Percentiles rank a stretch among this genome's conserved stretches.
Conservation (phyloP, 495 filamentous ascomycete species). For the Viridothelium virens region DNA sequence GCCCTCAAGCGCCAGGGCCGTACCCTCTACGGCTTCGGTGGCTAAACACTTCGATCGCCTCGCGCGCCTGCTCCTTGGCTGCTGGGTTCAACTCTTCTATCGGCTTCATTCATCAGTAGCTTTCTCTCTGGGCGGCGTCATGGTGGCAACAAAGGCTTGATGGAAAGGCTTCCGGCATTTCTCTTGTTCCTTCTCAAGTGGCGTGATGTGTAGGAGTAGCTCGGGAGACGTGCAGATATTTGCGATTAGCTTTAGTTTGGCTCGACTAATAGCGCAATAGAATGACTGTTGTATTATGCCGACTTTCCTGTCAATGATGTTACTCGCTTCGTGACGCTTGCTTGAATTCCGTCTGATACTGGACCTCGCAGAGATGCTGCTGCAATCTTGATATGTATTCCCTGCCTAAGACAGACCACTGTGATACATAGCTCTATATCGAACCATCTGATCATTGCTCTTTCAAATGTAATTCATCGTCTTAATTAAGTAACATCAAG, state of each 20-base stretch:
- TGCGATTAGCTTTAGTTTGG: not conserved
- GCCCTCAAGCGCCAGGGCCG: conserved; percentile 88
- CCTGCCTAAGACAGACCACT: no score
- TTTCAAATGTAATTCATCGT: not conserved
- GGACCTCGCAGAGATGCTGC: no score
- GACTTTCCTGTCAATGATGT: not conserved
- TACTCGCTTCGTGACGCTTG: not conserved
- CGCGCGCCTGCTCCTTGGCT: not conserved
- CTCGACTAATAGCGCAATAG: not conserved
- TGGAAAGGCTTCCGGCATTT: not conserved
- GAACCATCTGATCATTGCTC: not conserved
- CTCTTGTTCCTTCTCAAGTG: not conserved
- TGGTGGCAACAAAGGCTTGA: not conserved
- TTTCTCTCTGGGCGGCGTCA: not conserved
- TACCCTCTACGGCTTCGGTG: conserved; percentile 18
- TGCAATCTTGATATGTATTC: no score
- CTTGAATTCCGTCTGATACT: not conserved
- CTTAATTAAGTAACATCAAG: not conserved
- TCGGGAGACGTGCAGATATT: not conserved
- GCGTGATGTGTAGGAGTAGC: not conserved
- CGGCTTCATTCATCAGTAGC: not conserved
- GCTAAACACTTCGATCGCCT: not conserved
- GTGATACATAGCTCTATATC: not conserved
- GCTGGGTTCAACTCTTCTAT: not conserved
- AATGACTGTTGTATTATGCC: not conserved